These are phyloP conservation scores for Hypoxylon sp. DNA, from an alignment of 2,329 filamentous ascomycete genomes.

Conservation along the genomic window DNA sequence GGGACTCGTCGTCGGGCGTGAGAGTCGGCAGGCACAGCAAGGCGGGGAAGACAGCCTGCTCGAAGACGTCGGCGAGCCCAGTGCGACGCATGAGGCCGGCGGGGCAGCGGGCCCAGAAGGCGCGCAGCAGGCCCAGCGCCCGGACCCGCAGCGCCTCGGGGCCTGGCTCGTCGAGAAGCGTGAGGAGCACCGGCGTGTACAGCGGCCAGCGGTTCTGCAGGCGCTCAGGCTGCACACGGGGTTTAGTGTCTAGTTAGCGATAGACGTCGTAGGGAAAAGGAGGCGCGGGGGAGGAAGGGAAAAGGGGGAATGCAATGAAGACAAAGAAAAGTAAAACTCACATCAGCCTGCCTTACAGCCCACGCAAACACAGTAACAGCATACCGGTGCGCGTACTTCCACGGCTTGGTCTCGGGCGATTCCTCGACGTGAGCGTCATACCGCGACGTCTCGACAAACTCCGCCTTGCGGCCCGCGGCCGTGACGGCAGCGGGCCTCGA, in stretches of 20 bases:
- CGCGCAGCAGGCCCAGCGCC: conserved; percentile 62
- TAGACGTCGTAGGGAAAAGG: conserved; percentile 2
- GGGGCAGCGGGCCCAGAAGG: conserved; percentile 65
- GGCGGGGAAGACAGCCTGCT: conserved; percentile 73
- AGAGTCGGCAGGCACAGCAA: conserved; percentile 80
- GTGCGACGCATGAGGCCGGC: conserved; percentile 63
- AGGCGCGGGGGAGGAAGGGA: not conserved
- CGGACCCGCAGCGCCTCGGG: conserved; percentile 57
- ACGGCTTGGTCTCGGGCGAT: conserved; percentile 60
- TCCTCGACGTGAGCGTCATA: conserved; percentile 46
- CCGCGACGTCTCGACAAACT: conserved; percentile 52
- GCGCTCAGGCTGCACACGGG: conserved; percentile 50
- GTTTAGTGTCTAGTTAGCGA: not conserved
- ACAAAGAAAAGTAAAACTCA: conserved; percentile 46
- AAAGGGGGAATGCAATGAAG: not conserved
- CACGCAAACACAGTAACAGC: conserved; percentile 67
- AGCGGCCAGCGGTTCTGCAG: conserved; percentile 70
- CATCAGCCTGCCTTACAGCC: conserved; percentile 61
- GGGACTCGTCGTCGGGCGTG: conserved; percentile 76
- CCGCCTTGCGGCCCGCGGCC: conserved; percentile 62
- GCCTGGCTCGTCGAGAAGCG: conserved; percentile 70
- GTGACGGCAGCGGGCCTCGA: conserved; percentile 63
- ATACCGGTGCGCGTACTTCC: conserved; percentile 64
- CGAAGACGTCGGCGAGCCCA: conserved; percentile 72
- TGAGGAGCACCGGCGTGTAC: conserved; percentile 73